Evolutionary conservation across 2,329 filamentous ascomycete genomes (phyloP).

Genomic region (Trichoderma sp.): DNA sequence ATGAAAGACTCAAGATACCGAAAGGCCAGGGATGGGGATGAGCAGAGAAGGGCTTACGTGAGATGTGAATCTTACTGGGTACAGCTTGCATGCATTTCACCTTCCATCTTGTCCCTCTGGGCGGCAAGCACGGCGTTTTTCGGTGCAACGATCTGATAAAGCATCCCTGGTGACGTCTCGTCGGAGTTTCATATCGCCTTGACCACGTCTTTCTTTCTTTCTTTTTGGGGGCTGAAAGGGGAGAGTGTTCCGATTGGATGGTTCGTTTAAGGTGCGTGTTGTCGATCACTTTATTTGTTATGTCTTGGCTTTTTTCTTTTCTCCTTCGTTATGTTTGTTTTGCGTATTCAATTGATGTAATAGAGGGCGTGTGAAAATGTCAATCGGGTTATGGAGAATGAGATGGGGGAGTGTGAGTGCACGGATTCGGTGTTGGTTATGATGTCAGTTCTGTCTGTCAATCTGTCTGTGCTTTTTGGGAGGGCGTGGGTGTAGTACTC

Average conservation of each 20-base stretch:
- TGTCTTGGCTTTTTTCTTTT: neutral
- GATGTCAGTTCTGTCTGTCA: neutral
- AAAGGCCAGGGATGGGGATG: neutral
- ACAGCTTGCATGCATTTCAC: neutral
- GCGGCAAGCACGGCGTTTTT: neutral
- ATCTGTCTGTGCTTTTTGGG: neutral
- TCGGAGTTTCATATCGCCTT: neutral
- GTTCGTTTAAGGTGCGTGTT: neutral
- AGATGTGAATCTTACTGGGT: neutral
- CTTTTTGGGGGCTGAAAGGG: neutral
- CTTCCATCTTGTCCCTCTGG: neutral
- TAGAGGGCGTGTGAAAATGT: neutral
- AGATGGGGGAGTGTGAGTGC: neutral
- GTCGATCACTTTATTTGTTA: neutral
- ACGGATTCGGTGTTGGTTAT: neutral
- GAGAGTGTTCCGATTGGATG: neutral
- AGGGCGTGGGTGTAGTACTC: neutral
- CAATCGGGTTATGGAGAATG: neutral
- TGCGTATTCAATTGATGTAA: neutral
- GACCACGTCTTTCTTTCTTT: neutral
- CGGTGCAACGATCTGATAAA: neutral
- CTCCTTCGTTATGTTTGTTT: neutral
- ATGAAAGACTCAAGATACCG: neutral
- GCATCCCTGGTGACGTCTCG: neutral
- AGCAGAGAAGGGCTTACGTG: neutral